A percentile compares a stretch with the other conserved stretches of the same genome.
phyloP scores from a whole-genome alignment of 495 filamentous ascomycete species.

The Hypoxylon intermedium region DNA sequence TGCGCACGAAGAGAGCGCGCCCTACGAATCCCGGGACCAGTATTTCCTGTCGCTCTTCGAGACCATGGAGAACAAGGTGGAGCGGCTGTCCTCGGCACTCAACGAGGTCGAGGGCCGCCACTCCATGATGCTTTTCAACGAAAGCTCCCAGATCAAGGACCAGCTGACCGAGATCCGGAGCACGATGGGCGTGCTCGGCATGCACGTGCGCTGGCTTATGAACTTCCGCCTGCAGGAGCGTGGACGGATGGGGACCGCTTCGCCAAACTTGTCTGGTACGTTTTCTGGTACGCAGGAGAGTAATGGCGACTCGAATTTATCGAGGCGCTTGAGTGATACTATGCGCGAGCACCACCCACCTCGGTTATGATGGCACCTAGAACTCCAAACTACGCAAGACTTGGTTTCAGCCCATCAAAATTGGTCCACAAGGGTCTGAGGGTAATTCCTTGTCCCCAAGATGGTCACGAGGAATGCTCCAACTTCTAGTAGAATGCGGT shows the following conservation, averaged over 20 bases:
- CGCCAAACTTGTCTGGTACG: slow-evolving; percentile 14
- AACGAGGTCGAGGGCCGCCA: slow-evolving; percentile 57
- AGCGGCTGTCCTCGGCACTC: slow-evolving; percentile 51
- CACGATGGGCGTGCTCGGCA: slow-evolving; percentile 57
- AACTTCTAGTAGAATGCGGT: too few species aligned
- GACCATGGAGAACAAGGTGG: slow-evolving; percentile 54
- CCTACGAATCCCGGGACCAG: slow-evolving; percentile 46
- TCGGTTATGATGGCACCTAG: slow-evolving; percentile 24
- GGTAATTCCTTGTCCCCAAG: too few species aligned
- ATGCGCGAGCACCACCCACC: slow-evolving; percentile 41
- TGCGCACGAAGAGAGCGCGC: slow-evolving; percentile 34
- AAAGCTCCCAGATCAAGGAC: slow-evolving; percentile 57
- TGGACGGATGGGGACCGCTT: slow-evolving; percentile 29
- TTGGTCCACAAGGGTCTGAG: too few species aligned
- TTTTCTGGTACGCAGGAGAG: slow-evolving; percentile 25
- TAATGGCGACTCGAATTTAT: slow-evolving; percentile 16
- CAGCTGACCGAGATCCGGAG: slow-evolving; percentile 61
- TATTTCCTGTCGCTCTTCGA: slow-evolving; percentile 58
- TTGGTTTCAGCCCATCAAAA: too few species aligned
- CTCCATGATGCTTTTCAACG: slow-evolving; percentile 57
- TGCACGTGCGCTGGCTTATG: slow-evolving; percentile 65
- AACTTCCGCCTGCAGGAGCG: slow-evolving; percentile 53
- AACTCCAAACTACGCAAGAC: too few species aligned
- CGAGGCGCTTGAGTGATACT: slow-evolving; percentile 31
- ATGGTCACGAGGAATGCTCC: too few species aligned